These are phyloP conservation scores for Cyberlindnera meyerae DNA, from an alignment of 805 yeast genomes.

Conservation along the genomic window DNA sequence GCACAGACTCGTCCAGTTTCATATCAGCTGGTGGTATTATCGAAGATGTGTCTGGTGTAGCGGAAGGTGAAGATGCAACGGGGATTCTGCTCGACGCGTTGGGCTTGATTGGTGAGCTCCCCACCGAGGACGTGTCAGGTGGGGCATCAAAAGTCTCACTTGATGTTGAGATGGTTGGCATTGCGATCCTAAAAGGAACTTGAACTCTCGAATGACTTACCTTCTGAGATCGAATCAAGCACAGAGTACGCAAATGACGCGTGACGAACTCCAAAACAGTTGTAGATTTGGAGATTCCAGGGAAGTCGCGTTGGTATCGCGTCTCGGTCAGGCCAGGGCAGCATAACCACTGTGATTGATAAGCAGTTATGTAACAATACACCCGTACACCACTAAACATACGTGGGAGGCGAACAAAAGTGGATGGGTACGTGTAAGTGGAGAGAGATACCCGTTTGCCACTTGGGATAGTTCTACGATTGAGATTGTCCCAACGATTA, in stretches of 20 bases:
- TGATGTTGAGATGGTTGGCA: conserved; percentile 21
- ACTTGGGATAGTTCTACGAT: neutral
- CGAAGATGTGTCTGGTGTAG: neutral
- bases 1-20: neutral
- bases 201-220: no score
- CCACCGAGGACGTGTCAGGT: conserved; percentile 17
- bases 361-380: no score
- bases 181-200: neutral
- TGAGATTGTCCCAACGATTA: neutral
- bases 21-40: neutral
- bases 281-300: no score
- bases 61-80: conserved; percentile 19
- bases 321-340: no score
- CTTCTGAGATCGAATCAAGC: no score
- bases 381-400: conserved; percentile 4
- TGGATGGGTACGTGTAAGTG: neutral
- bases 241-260: no score
- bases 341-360: no score
- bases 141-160: conserved; percentile 8
- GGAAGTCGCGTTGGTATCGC: conserved; percentile 2
- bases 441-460: no score
- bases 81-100: conserved; percentile 10
- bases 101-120: conserved; percentile 25
- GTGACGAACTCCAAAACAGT: no score
- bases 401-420: conserved; percentile 3